These are phyloP conservation scores for Hemerocallis citrina DNA, from an alignment of 106 monocot species.

Conservation along the genomic window DNA sequence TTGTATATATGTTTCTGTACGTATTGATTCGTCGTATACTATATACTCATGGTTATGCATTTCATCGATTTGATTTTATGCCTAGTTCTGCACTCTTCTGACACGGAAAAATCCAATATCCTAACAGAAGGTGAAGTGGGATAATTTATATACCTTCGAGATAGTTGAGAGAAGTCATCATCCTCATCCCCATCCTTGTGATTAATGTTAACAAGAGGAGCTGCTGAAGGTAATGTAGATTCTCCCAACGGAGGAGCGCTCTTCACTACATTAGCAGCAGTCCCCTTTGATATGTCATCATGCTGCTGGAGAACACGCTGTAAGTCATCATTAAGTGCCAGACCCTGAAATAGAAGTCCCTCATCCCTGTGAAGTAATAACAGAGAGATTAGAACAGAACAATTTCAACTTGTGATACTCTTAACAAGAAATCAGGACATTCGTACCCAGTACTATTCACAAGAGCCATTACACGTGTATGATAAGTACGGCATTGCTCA, in stretches of 20 bases:
- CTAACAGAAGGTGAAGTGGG: background rate
- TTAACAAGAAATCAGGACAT: background rate
- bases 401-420: background rate
- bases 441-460: slow-evolving; percentile 78
- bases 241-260: slow-evolving; percentile 2
- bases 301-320: slow-evolving; percentile 76
- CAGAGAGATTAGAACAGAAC: slow-evolving; percentile 1
- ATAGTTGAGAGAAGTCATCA: slow-evolving; percentile 51
- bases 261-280: slow-evolving; percentile 3
- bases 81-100: background rate
- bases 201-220: slow-evolving; percentile 58
- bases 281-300: slow-evolving; percentile 42
- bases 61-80: too few species aligned
- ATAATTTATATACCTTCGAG: slow-evolving; percentile 53
- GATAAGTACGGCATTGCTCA: slow-evolving; percentile 72
- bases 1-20: too few species aligned
- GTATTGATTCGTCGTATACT: too few species aligned
- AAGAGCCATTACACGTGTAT: slow-evolving; percentile 61
- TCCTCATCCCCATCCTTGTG: slow-evolving; percentile 88
- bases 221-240: slow-evolving; percentile 7
- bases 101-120: background rate
- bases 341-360: slow-evolving; percentile 61
- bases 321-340: slow-evolving; percentile 79
- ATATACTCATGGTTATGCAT: too few species aligned
- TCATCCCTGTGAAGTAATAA: slow-evolving; percentile 57